Conservation (phyloP, 2,329 filamentous ascomycete species). For the Phaeosphaeriaceae sp. region DNA sequence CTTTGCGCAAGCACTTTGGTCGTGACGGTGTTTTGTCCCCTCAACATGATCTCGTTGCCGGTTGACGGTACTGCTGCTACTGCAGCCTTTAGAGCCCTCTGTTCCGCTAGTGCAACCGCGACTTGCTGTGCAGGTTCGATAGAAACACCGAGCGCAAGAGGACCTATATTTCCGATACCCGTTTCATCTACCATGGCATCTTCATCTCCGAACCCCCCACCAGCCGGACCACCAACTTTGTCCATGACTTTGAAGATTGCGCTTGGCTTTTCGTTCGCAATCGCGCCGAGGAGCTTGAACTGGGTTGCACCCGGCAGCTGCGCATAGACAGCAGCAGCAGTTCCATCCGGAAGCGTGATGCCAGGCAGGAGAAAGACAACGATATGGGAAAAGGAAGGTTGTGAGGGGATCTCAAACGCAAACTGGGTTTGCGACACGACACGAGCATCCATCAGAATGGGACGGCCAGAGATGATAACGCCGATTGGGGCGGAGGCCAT, state of each 20-base stretch:
- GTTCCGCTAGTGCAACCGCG: constrained; percentile 68
- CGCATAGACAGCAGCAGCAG: constrained; percentile 89
- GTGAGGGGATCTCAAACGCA: constrained; percentile 70
- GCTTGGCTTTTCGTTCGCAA: constrained; percentile 88
- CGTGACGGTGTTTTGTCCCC: constrained; percentile 55
- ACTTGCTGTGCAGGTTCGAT: constrained; percentile 80
- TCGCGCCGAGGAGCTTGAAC: constrained; percentile 86
- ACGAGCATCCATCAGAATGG: constrained; percentile 63
- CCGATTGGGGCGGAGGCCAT: constrained; percentile 65
- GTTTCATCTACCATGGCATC: constrained; percentile 56
- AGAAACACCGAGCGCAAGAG: constrained; percentile 77
- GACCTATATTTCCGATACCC: constrained; percentile 19
- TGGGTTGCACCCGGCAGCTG: constrained; percentile 67
- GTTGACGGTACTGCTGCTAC: constrained; percentile 24
- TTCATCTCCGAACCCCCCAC: constrained; percentile 53
- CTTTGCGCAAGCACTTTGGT: constrained; percentile 85
- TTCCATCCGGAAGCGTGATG: constrained; percentile 71
- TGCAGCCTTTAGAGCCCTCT: constrained; percentile 54
- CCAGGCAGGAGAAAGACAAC: constrained; percentile 89
- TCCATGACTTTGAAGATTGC: constrained; percentile 81
- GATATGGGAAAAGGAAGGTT: constrained; percentile 71
- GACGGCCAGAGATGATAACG: constrained; percentile 65
- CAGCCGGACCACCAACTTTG: constrained; percentile 44
- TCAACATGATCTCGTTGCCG: constrained; percentile 44
- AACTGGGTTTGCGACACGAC: constrained; percentile 66